Evolutionary conservation across 2,329 filamentous ascomycete genomes (phyloP).

Genomic region (Pestalotiopsis sp.): DNA sequence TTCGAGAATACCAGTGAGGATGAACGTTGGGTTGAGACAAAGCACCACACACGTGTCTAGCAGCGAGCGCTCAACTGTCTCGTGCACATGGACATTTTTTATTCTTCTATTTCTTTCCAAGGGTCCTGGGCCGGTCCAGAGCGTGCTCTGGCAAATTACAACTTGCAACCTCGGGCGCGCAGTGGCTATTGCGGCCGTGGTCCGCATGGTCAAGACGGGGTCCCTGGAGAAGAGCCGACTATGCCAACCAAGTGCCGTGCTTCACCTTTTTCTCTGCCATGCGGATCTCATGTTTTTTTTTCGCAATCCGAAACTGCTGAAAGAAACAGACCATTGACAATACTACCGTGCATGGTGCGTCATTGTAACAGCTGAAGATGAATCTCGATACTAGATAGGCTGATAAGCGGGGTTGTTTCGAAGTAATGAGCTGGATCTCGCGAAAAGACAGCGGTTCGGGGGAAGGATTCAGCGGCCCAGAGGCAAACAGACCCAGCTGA

Average conservation of each 20-base stretch:
- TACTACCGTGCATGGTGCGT: not conserved
- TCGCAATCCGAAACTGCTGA: conserved; percentile 4
- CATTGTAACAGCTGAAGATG: not conserved
- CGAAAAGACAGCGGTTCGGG: not conserved
- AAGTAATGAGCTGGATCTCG: not conserved
- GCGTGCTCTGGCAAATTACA: conserved; percentile 5
- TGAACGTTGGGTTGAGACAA: not conserved
- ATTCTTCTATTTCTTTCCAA: not conserved
- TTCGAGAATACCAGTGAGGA: not conserved
- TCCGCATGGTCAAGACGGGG: not conserved
- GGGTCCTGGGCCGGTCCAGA: conserved; percentile 1
- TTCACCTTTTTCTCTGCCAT: not conserved
- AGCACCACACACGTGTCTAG: conserved; percentile 10
- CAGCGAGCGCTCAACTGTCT: not conserved
- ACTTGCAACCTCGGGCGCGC: conserved; percentile 1
- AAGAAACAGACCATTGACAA: not conserved
- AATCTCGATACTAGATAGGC: not conserved
- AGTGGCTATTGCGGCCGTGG: not conserved
- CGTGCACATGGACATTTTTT: not conserved
- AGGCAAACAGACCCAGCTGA: not conserved
- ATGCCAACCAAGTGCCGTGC: conserved; percentile 5
- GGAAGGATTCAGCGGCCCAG: not conserved
- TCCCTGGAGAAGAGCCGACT: not conserved
- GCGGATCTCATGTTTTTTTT: not conserved
- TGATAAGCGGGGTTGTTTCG: conserved; percentile 1